phyloP scores from a whole-genome alignment of 1,284 basidiomycete species.

The Rhodotorula sp. region DNA sequence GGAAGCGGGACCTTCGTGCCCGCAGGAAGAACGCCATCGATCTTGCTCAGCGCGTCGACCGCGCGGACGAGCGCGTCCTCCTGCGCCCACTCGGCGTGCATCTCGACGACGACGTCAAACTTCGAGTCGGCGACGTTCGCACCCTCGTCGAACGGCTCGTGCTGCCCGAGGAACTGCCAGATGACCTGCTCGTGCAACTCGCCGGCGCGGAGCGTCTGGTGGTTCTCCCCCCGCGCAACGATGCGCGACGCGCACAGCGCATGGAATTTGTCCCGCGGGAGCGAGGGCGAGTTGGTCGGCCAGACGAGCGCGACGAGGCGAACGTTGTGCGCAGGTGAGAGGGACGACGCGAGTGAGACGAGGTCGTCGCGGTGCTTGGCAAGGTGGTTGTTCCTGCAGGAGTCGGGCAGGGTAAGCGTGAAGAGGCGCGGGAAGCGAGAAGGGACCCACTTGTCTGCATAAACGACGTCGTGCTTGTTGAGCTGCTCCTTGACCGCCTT shows the following conservation, averaged over 20 bases:
- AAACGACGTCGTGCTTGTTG: conserved; percentile 70
- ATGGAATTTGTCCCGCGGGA: conserved; percentile 61
- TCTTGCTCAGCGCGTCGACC: conserved; percentile 60
- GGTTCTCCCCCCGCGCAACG: conserved; percentile 71
- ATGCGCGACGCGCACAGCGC: conserved; percentile 77
- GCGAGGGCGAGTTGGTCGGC: conserved; percentile 61
- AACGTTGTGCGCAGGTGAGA: conserved; percentile 55
- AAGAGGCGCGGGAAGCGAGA: neutral
- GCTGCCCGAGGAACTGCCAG: conserved; percentile 70
- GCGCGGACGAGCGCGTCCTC: conserved; percentile 63
- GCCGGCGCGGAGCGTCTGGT: conserved; percentile 70
- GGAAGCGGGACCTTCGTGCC: conserved; percentile 54
- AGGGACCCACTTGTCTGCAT: conserved; percentile 75
- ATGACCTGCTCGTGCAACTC: conserved; percentile 75
- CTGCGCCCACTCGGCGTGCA: conserved; percentile 62
- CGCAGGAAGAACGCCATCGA: conserved; percentile 47
- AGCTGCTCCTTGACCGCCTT: conserved; percentile 70
- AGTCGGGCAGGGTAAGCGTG: neutral
- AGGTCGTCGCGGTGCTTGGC: conserved; percentile 72
- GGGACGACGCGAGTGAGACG: conserved; percentile 48
- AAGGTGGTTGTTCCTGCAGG: conserved; percentile 79
- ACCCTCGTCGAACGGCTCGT: conserved; percentile 63
- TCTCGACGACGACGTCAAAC: conserved; percentile 68
- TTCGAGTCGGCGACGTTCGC: conserved; percentile 53
- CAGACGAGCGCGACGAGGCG: conserved; percentile 79